A percentile compares a stretch with the other conserved stretches of the same genome.
These are phyloP conservation scores for Ramichloridium luteum DNA, from an alignment of 2,329 filamentous ascomycete genomes.

Conservation along the genomic window DNA sequence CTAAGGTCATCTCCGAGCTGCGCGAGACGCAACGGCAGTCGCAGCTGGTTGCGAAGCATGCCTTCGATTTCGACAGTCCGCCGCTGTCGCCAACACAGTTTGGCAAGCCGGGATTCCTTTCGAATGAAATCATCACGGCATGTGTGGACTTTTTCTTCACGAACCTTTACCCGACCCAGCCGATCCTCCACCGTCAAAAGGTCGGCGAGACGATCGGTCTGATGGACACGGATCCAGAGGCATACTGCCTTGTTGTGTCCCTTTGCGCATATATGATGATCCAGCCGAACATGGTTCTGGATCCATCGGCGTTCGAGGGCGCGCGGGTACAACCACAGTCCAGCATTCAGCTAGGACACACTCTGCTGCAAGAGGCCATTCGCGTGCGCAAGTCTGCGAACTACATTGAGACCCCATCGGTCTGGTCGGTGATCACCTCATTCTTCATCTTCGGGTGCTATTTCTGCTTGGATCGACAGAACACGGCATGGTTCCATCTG, in stretches of 20 bases:
- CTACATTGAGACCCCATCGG: constrained; percentile 44
- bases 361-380: constrained; percentile 47
- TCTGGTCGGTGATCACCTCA: constrained; percentile 48
- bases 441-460: constrained; percentile 51
- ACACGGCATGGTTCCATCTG: constrained; percentile 51
- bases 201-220: constrained; percentile 42
- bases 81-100: constrained; percentile 30
- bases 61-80: constrained; percentile 31
- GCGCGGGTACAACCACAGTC: constrained; percentile 36
- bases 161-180: constrained; percentile 53
- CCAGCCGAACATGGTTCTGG: constrained; percentile 35
- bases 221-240: constrained; percentile 41
- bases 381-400: constrained; percentile 45
- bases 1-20: constrained; percentile 51
- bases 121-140: constrained; percentile 37
- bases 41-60: constrained; percentile 31
- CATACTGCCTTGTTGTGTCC: constrained; percentile 45
- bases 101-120: constrained; percentile 37
- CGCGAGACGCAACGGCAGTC: constrained; percentile 39
- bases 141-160: constrained; percentile 51
- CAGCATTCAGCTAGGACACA: constrained; percentile 37
- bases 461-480: constrained; percentile 49
- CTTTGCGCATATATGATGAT: constrained; percentile 40
- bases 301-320: constrained; percentile 34
- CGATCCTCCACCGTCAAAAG: constrained; percentile 41